Evolutionary conservation across 2,329 filamentous ascomycete genomes (phyloP), one percentile per base, ranked within the genome.

Genomic region (Aspergillus costaricaensis): DNA sequence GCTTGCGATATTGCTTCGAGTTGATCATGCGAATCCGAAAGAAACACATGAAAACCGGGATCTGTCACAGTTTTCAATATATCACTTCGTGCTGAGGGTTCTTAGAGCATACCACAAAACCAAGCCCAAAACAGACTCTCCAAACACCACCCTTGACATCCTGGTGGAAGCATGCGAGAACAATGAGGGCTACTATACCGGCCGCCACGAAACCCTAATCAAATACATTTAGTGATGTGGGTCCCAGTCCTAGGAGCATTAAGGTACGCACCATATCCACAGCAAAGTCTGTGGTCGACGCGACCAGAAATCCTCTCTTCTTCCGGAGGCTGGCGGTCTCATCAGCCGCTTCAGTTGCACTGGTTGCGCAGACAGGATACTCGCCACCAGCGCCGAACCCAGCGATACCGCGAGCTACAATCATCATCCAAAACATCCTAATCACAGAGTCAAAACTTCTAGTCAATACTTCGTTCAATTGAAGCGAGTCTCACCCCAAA

Each of bases 11-110:
- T 9, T 78, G 80, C 12, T 79, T 83, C 0, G 81, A 82, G 50
- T 83, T 79, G 30, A 79, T 74, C 81, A 85, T 83, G 52, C 80
- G 79, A 58, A 83, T 67, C 4, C 83, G 79, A 67, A 85, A 84
- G 72, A 79, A 82, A 69, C 84, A 82, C 58, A 85, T 80, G 5
- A 74, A 75, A 0, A 84, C 64, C 0, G 83, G 83, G 0, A 81
- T 78, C 69, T 71, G 38, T 17, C n/a, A 49, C 10, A n/a, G 43
- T 25, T 19, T 15, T 44, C 15, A 23, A 19, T 23, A 14, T 4
- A 38, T 21, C 9, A 60, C 32, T 21, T 10, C 2, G 9, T 36
- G n/a, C 14, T 25, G 10, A 15, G 43, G 17, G 7, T 17, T n/a
- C 15, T 23, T 23, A 12, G 4, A 38, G 25, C 66, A 51, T 64